phyloP scores from a whole-genome alignment of 768 basidiomycete genomes.

The Suillus occidentalis region DNA sequence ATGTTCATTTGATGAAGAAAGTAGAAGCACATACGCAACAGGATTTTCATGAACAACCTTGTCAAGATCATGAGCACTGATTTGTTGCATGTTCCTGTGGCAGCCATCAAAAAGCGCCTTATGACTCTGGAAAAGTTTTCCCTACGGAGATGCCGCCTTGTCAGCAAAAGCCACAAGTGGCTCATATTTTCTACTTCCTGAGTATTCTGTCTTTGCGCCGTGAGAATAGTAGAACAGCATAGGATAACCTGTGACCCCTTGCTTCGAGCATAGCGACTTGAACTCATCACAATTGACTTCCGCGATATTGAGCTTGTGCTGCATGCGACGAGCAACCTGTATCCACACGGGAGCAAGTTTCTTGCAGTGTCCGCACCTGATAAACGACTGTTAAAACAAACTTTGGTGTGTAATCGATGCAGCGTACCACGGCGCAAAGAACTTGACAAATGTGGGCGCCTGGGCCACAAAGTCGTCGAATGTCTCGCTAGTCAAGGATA shows the following conservation, averaged over 20 bases:
- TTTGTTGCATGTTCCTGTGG: conserved; percentile 38
- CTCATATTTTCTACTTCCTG: conserved; percentile 67
- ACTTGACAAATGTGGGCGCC: conserved; percentile 68
- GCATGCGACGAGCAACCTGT: conserved; percentile 69
- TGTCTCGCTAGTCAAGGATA: conserved; percentile 27
- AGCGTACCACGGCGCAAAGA: conserved; percentile 83
- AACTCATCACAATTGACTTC: conserved; percentile 90
- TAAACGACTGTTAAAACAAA: background rate
- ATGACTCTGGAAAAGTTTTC: conserved; percentile 11
- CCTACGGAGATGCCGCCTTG: conserved; percentile 73
- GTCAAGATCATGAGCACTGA: conserved; percentile 45
- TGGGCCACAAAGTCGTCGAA: conserved; percentile 41
- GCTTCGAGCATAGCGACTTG: conserved; percentile 58
- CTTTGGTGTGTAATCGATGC: background rate
- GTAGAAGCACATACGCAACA: conserved; percentile 62
- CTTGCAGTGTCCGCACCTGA: conserved; percentile 94
- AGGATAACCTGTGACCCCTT: conserved; percentile 81
- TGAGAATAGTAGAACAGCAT: conserved; percentile 69
- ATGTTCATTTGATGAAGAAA: conserved; percentile 32
- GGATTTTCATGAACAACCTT: conserved; percentile 43
- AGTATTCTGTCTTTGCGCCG: conserved; percentile 72
- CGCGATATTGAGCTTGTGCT: conserved; percentile 71
- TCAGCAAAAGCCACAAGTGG: conserved; percentile 72
- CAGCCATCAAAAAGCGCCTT: conserved; percentile 3
- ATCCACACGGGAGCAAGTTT: conserved; percentile 84